These are phyloP conservation scores for Cymbopogon citratus DNA, from an alignment of 176 grass and related monocot species.

Conservation along the genomic window DNA sequence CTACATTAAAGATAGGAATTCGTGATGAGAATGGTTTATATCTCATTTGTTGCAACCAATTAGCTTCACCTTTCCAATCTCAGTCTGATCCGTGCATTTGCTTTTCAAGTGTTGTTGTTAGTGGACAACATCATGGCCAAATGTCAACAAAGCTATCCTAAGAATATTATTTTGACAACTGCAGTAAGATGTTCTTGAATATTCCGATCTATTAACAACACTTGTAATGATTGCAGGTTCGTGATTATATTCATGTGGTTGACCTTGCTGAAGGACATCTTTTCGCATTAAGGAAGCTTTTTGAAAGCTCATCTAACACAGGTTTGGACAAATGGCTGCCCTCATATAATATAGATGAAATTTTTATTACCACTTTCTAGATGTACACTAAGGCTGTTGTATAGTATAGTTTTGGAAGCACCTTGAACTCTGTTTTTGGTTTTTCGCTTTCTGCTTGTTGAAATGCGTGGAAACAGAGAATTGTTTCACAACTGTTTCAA, in stretches of 20 bases:
- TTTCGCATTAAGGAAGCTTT: slow-evolving; percentile 79
- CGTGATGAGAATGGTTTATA: background rate
- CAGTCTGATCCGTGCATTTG: slow-evolving; percentile 10
- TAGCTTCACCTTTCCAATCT: background rate
- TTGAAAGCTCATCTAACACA: slow-evolving; percentile 60
- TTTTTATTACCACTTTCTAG: slow-evolving; percentile 14
- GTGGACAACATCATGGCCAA: background rate
- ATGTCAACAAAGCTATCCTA: slow-evolving; percentile 10
- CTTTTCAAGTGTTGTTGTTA: background rate
- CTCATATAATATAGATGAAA: background rate
- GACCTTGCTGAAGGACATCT: slow-evolving; percentile 94
- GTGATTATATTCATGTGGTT: slow-evolving; percentile 94
- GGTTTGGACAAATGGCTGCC: slow-evolving; percentile 40
- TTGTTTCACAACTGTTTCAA: background rate
- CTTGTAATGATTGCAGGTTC: slow-evolving; percentile 47
- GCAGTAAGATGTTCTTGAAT: background rate
- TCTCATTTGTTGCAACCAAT: background rate
- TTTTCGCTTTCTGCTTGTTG: background rate
- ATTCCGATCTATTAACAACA: slow-evolving; percentile 20
- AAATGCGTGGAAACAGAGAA: background rate
- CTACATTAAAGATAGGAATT: background rate
- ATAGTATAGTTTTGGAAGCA: background rate
- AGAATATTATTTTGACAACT: background rate
- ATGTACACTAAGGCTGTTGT: background rate
- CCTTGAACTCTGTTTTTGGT: background rate